A percentile compares a stretch with the other conserved stretches of the same genome.
phyloP scores from a whole-genome alignment of 2,329 filamentous ascomycete species.

The Bipolaris cookei region DNA sequence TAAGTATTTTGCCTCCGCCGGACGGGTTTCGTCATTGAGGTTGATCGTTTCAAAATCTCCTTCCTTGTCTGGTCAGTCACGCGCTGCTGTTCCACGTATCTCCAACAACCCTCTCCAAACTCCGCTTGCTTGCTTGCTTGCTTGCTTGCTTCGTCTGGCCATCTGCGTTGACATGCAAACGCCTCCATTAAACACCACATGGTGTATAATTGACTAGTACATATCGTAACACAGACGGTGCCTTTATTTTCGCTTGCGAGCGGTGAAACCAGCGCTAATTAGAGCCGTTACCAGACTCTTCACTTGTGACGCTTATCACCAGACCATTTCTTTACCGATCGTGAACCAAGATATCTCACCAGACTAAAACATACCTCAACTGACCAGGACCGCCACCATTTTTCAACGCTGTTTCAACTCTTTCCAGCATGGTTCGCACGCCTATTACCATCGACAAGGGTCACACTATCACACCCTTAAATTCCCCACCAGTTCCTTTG shows the following conservation, averaged over 20 bases:
- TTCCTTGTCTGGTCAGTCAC: not conserved
- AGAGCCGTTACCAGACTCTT: not conserved
- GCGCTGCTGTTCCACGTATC: not conserved
- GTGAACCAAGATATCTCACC: not conserved
- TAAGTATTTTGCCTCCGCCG: not conserved
- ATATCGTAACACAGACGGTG: not conserved
- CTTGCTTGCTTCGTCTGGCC: not conserved
- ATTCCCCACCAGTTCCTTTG: constrained; percentile 3
- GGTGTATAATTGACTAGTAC: not conserved
- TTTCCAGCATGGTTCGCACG: constrained; percentile 16
- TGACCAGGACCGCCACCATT: constrained; percentile 3
- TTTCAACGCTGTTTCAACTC: constrained; percentile 1
- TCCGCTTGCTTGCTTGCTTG: constrained; percentile 3
- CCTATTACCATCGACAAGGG: constrained; percentile 8
- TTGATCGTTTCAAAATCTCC: not conserved
- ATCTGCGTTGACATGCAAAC: not conserved
- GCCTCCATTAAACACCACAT: not conserved
- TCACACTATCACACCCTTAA: constrained; percentile 11
- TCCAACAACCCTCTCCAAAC: not conserved
- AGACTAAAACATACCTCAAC: not conserved
- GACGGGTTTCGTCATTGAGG: not conserved
- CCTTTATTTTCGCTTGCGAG: not conserved
- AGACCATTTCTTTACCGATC: not conserved
- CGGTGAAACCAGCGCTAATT: not conserved
- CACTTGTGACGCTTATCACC: constrained; percentile 1